Base-by-base conservation (phyloP, 176 grass and related monocot species). In the Musa beccarii region DNA sequence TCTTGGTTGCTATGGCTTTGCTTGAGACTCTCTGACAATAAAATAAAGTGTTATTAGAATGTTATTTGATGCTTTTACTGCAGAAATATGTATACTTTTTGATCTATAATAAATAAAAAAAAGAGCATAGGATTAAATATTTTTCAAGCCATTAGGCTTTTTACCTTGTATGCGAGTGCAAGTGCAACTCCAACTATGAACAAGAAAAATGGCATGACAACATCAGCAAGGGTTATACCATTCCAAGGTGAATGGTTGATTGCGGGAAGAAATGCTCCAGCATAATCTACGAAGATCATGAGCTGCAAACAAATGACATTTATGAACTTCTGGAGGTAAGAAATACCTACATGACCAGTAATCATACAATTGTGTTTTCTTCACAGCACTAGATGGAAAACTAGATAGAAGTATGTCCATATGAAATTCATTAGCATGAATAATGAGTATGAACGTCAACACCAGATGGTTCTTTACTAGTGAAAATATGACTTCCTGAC, bases 171-270 rank as follows among this genome's bases (percentile, higher is more conserved):
- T 34, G 85, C 83, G 4, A 92, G 80, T 15, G 89, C 76, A 43
- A 92, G 54, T 2, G 92, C 83, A 26, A 92, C 75, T 69, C 92
- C 92, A 14, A 92, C 89, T 1, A 87, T 86, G n/a, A 96, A 92
- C 73, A 96, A 81, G 55, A 96, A 96, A 84, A 92, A 92, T 11
- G 92, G 92, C 69, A 96, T 89, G 17, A 92, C 92, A 13, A 96
- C 92, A 75, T 96, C 92, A 7, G 89, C 92, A 0, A 88, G 50
- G 4, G 43, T 89, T 22, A 80, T 75, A 1, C 89, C 89, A 2
- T 89, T 68, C 92, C 92, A 96, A 0, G 89, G 92, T 0, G 92
- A 96, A 65, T 96, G 92, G 75, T 86, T 89, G 49, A 89, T 82
- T 3, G 64, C 9, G 0, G 89, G 92, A 72, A 96, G 51, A 64